Evolutionary conservation across 768 basidiomycete species (phyloP).

Genomic region (Phlegmacium glaucopus): DNA sequence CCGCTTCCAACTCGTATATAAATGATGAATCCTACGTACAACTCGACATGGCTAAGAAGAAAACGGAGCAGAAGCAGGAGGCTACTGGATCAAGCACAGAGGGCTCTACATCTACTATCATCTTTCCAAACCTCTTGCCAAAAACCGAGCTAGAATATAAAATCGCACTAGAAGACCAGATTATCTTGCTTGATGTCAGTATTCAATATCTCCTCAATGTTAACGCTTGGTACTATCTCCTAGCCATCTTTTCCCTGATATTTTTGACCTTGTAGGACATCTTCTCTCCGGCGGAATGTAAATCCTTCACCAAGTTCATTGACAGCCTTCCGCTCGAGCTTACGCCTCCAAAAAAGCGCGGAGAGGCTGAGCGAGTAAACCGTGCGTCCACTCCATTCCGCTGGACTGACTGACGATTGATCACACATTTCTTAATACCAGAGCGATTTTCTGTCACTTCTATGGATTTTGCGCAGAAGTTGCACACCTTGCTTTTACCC

Average conservation of each 20-base stretch:
- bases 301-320: constrained; percentile 54
- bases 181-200: constrained; percentile 57
- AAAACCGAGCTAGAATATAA: constrained; percentile 46
- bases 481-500: constrained; percentile 48
- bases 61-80: too few relatives aligned
- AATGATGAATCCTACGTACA: too few relatives aligned
- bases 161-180: constrained; percentile 59
- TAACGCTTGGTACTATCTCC: too few relatives aligned
- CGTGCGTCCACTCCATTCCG: constrained; percentile 35
- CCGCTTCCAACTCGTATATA: too few relatives aligned
- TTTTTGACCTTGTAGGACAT: constrained; percentile 38
- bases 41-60: constrained; percentile 24
- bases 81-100: neutral
- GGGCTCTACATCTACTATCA: too few relatives aligned
- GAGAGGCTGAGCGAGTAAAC: constrained; percentile 70
- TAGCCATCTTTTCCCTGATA: neutral
- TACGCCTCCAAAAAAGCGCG: constrained; percentile 68
- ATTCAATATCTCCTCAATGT: too few relatives aligned
- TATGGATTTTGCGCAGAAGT: constrained; percentile 49
- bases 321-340: constrained; percentile 58
- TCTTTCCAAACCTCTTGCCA: constrained; percentile 41
- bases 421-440: constrained; percentile 19
- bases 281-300: constrained; percentile 60
- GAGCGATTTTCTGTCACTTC: constrained; percentile 64
- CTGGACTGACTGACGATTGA: neutral